Evolutionary conservation across 345 rosid genomes (phyloP), one percentile per base, ranked within the genome.

Genomic region (Moringa oleifera): DNA sequence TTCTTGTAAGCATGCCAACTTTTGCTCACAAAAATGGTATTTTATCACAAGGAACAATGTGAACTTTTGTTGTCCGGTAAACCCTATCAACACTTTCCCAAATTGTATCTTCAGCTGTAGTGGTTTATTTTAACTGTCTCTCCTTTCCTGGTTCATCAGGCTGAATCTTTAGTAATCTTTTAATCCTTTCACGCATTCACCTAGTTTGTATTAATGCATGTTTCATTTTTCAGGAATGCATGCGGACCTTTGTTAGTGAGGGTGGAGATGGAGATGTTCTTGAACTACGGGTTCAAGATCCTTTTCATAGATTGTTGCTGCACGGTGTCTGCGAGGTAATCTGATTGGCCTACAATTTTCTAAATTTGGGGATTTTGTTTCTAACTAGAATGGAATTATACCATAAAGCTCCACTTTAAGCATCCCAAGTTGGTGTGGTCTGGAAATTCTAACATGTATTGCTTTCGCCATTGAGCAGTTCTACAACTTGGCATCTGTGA

Each of bases 241-340:
- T 93, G 53, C 79, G 89, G 61, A 69, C 79, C 18, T 90, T 87
- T 75, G 72, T 90, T 51, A 71, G 70, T 36, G 89, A 79, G 58
- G 70, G 80, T 17, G 61, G 61, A 56, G 83, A 79, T 60, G 88
- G 77, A 37, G 90, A 88, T 28, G 77, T 74, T 60, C 94, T 93
- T 55, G 71, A 73, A 23, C 75, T 90, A 31, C 72, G 65, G 69
- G 91, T 93, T 73, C 94, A 86, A 78, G 98, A 93, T 66, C 89
- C 97, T 24, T 93, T 93, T 60, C 97, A 83, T 45, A 76, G 98
- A 77, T 78, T 93, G 77, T 69, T 93, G 72, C 80, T 93, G 68
- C 98, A 93, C 61, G 98, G 96, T 71, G 90, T 89, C 57, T 87
- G 97, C 67, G 97, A 93, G 97, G 97, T 88, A 83, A 63, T 51